These are phyloP conservation scores for Akanthomyces uredinophilus DNA, from an alignment of 2,329 filamentous ascomycete species.

Conservation along the genomic window DNA sequence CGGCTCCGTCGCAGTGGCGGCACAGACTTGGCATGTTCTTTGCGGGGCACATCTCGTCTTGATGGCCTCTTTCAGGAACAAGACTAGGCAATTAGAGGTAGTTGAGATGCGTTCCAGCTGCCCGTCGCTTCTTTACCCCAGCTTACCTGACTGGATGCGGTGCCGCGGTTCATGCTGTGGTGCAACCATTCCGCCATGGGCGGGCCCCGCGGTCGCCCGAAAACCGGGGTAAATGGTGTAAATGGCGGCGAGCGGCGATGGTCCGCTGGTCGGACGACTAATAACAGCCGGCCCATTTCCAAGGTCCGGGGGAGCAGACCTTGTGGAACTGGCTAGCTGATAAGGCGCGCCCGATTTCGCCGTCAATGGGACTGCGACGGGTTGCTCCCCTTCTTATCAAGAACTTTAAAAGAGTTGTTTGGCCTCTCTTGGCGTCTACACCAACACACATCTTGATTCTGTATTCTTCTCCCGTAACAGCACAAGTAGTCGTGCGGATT, in stretches of 20 bases:
- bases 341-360: conserved; percentile 10
- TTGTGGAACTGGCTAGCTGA: conserved; percentile 6
- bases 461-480: neutral
- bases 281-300: neutral
- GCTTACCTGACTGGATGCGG: neutral
- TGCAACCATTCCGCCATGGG: neutral
- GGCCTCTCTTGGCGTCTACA: neutral
- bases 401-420: neutral
- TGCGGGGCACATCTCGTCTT: neutral
- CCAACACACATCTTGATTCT: neutral
- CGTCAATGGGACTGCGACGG: neutral
- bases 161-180: neutral
- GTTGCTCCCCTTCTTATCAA: neutral
- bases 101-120: neutral
- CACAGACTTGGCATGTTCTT: neutral
- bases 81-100: conserved; percentile 8
- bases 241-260: conserved; percentile 1
- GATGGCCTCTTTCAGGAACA: neutral
- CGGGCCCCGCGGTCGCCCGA: conserved; percentile 12
- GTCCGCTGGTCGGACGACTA: conserved; percentile 3
- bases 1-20: neutral
- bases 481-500: neutral
- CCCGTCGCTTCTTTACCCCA: neutral
- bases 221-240: conserved; percentile 6
- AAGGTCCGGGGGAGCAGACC: neutral